Base-by-base conservation (phyloP, 169 alveolate species). In the Eimeria necatrix region DNA sequence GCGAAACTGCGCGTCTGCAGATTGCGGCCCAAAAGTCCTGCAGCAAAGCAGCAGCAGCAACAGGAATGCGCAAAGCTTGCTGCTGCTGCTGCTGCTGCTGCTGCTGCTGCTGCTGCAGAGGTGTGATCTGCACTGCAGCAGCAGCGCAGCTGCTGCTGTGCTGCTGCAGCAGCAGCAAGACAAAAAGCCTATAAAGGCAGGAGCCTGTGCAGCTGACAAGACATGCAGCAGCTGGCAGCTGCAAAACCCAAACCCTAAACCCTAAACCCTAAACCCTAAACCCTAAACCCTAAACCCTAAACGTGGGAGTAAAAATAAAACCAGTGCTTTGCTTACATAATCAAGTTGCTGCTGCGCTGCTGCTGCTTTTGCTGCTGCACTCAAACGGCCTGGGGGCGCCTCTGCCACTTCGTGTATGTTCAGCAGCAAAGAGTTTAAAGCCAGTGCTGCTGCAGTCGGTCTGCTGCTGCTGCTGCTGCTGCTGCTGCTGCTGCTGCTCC, bases 351-450 rank as follows among this genome's bases (percentile, higher is more conserved):
- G 78, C 46, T 68, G 78, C 12, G 78, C 12, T 16, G 78, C 78
- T n/a, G 78, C 78, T 7, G 78, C 78, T 24, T 68, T 68, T 68
- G 78, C 78, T 14, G 78, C 78, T 18, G 78, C 78, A n/a, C 46
- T n/a, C 46, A 68, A 24, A 24, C 78, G 78, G 78, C 78, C 32
- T 68, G 78, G 78, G n/a, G 78, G 78, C 46, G 78, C 78, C 78
- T 68, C 78, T n/a, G n/a, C 78, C 2, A 68, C 5, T 7, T 68
- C 78, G 46, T 18, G 78, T n/a, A 8, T 12, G 78, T 68, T 68
- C 14, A 68, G 32, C n/a, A 68, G 78, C 78, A 68, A 68, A 8
- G 78, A 16, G n/a, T 16, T 24, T 14, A 68, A 68, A 7, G 78
- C 12, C 12, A 16, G 12, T 10, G 32, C 78, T 14, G 78, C 78